Evolutionary conservation across 108 stramenopile genomes (phyloP).

Genomic region (Craspedostauros australis): DNA sequence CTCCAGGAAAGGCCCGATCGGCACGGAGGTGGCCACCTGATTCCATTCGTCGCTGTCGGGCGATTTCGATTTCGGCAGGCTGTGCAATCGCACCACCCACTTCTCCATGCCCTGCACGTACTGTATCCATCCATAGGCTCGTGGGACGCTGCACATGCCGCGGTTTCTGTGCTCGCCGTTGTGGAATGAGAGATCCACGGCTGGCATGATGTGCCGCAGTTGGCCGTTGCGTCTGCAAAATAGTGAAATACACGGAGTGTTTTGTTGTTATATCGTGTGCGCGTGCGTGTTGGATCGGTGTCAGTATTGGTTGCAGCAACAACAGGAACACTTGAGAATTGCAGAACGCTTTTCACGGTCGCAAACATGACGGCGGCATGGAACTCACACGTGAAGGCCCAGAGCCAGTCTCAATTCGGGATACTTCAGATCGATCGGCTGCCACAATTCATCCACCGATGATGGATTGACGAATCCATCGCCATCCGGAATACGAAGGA

Average conservation of each 20-base stretch:
- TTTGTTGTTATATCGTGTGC: too few species aligned
- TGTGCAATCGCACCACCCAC: too few species aligned
- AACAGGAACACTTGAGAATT: too few species aligned
- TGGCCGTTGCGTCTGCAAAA: slow-evolving; percentile 11
- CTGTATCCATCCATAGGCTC: slow-evolving; percentile 26
- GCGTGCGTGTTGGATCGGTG: too few species aligned
- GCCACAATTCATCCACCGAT: slow-evolving; percentile 22
- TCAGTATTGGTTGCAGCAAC: too few species aligned
- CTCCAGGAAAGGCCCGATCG: background rate
- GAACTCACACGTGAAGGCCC: slow-evolving; percentile 27
- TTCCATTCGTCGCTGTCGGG: too few species aligned
- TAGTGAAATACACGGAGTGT: too few species aligned
- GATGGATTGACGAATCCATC: slow-evolving; percentile 26
- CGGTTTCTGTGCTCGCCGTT: slow-evolving; percentile 21
- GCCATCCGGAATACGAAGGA: slow-evolving; percentile 6
- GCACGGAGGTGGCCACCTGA: background rate
- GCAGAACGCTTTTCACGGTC: too few species aligned
- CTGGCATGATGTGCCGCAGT: slow-evolving; percentile 34
- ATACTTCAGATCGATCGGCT: slow-evolving; percentile 23
- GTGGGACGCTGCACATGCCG: slow-evolving; percentile 26
- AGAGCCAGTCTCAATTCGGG: slow-evolving; percentile 20
- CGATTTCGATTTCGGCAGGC: too few species aligned
- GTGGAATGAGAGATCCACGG: slow-evolving; percentile 20
- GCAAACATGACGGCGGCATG: too few species aligned
- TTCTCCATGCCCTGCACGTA: too few species aligned